These are phyloP conservation scores for Trichomonascus vanleenenianus DNA, from an alignment of 805 yeast genomes.

Conservation along the genomic window DNA sequence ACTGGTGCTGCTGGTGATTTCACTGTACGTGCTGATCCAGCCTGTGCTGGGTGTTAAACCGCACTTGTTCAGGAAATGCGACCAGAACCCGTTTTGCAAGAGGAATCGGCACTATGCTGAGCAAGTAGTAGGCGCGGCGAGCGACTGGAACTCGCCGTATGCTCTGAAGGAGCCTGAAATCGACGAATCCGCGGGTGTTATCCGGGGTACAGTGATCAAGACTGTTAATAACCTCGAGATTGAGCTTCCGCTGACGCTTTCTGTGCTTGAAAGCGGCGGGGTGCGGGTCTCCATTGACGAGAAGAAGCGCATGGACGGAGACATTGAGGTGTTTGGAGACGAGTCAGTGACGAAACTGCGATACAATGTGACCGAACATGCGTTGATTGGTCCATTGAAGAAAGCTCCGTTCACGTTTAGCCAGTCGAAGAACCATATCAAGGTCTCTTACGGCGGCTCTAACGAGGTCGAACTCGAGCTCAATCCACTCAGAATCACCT, in stretches of 20 bases:
- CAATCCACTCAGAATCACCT: constrained; percentile 42
- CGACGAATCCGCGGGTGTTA: constrained; percentile 24
- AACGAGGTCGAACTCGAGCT: constrained; percentile 38
- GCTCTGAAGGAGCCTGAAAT: constrained; percentile 31
- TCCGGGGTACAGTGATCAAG: constrained; percentile 29
- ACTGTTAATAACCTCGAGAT: constrained; percentile 18
- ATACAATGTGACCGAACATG: constrained; percentile 54
- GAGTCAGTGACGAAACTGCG: constrained; percentile 38
- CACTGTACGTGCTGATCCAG: constrained; percentile 1
- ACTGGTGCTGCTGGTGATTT: background rate
- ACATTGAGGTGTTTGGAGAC: constrained; percentile 22
- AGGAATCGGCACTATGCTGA: constrained; percentile 66
- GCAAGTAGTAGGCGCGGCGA: constrained; percentile 23
- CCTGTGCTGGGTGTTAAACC: constrained; percentile 13
- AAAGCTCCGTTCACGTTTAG: constrained; percentile 35
- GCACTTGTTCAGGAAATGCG: constrained; percentile 58
- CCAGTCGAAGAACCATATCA: constrained; percentile 11
- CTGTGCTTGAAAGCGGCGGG: constrained; percentile 46
- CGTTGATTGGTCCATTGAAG: constrained; percentile 41
- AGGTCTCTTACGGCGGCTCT: constrained; percentile 28
- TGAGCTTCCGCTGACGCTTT: constrained; percentile 48
- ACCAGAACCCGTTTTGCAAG: constrained; percentile 73
- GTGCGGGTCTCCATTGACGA: constrained; percentile 66
- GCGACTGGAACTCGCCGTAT: constrained; percentile 22
- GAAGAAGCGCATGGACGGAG: constrained; percentile 31